Base-by-base conservation (phyloP, 2,329 filamentous ascomycete species). In the Microcyclospora pomicola region DNA sequence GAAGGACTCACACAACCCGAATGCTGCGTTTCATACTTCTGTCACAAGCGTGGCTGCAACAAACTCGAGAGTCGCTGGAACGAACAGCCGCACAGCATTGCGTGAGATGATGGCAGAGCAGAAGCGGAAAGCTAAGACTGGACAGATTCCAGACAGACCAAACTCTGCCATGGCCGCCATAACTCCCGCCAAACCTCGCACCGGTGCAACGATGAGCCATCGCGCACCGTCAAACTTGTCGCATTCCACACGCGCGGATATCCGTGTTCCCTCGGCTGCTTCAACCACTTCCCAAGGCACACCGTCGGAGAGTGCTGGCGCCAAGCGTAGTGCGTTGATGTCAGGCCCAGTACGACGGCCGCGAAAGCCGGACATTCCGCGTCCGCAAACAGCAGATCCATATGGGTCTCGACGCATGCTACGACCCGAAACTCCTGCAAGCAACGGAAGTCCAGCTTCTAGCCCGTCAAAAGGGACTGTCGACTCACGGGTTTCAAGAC, bases 1-100 rank as follows among this genome's bases (percentile, higher is more conserved):
- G 48, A 92, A 85, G 50, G 83, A 94, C 49, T 69, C 82, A 1
- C 72, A 77, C 53, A 96, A 96, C 51, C 83, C 83, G 7, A 82
- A 84, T 54, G 58, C 63, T 12, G 39, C 43, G 7, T 34, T 56
- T 9, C 48, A 51, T 31, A 57, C 59, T 9, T 63, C 60, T 3
- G 74, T 45, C 70, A 72, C 53, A 68, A 73, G 53, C 19, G 40
- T 41, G 5, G 35, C 48, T 15, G 37, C 44, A n/a, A 31, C 47
- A 10, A 33, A 37, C 6, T 31, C 49, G 19, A 42, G 51, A 61
- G 39, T 52, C 7, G 46, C 44, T 14, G 52, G 52, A n/a, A 43
- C 78, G 44, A 72, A 75, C 11, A 58, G 55, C 33, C 59, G 70
- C 29, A 63, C 61, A 9, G 82, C 82, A 9, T 61, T 95, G 16